Conservation (phyloP, 768 basidiomycete genomes). For the Agaricus subrufescens region DNA sequence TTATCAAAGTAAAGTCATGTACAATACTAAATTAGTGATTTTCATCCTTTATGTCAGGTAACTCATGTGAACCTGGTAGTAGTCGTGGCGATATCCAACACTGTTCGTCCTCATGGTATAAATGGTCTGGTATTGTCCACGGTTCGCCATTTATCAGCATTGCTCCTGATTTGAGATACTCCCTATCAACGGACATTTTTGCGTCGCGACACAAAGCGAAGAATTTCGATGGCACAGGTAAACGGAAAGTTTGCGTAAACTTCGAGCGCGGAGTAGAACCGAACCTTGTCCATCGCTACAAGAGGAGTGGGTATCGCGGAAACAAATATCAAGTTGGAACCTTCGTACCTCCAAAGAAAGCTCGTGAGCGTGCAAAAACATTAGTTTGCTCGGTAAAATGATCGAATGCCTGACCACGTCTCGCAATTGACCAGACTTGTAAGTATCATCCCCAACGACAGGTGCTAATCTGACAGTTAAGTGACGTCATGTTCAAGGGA, state of each 20-base stretch:
- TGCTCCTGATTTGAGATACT: slow-evolving; percentile 36
- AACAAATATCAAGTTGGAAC: background rate
- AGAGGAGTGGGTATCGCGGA: background rate
- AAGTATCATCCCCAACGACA: slow-evolving; percentile 56
- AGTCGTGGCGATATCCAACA: slow-evolving; percentile 8
- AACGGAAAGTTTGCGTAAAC: slow-evolving; percentile 45
- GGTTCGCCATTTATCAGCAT: slow-evolving; percentile 38
- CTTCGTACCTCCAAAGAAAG: slow-evolving; percentile 49
- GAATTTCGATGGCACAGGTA: slow-evolving; percentile 58
- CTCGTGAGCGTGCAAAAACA: slow-evolving; percentile 60
- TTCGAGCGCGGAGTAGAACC: slow-evolving; percentile 38
- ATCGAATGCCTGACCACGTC: slow-evolving; percentile 19
- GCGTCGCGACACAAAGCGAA: slow-evolving; percentile 41
- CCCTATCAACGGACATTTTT: slow-evolving; percentile 33
- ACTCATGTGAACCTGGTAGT: background rate
- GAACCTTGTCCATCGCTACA: slow-evolving; percentile 43
- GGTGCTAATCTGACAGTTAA: slow-evolving; percentile 39
- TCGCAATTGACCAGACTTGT: slow-evolving; percentile 34
- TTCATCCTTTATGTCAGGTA: background rate
- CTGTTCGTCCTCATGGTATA: slow-evolving; percentile 1
- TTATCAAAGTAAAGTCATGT: slow-evolving; percentile 1
- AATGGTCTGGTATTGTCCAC: background rate
- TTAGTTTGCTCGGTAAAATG: slow-evolving; percentile 37
- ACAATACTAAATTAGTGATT: background rate
- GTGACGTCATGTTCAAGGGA: background rate